Evolutionary conservation across 805 yeast genomes (phyloP), one percentile per base, ranked within the genome.

Genomic region (Cyberlindnera samutprakarnensis): DNA sequence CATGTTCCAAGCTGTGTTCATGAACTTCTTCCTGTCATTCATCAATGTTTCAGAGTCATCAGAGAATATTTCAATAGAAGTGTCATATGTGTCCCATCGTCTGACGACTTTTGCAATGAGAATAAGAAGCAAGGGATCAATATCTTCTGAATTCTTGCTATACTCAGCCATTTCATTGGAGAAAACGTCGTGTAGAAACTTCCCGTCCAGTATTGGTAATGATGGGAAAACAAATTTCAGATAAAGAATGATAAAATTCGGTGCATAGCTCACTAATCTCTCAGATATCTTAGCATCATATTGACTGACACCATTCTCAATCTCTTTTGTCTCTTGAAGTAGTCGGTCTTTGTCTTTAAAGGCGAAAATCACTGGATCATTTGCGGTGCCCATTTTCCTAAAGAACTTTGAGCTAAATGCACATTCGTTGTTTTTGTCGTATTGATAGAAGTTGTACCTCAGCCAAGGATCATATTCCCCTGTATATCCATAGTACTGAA

Each of bases 391-490:
- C 10, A 19, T 8, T 19, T 10, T 19, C 10, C 10, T 19, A 10
- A 38, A 34, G 20, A 31, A 28, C 33, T 38, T 38, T 14, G 25
- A 14, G 8, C 28, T 27, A 28, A 38, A 38, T 20, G 22, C 20
- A 18, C 41, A 38, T 20, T 38, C 41, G 16, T 35, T 30, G 27
- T 38, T 35, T 9, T 17, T 13, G 20, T 38, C 37, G 22, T 38
- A 38, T 23, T 34, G 35, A 19, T 38, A 38, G 18, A 31, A 35
- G 18, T 34, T 32, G 18, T 25, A 38, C 23, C 41, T 25, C n/a
- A 38, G 30, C 38, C 32, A 34, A 8, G 41, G 38, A 23, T 38
- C 41, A 25, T 38, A 38, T 25, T 38, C 41, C 1, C 36, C 38
- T 4, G 38, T 31, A 3, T 31, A 23, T 3, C 38, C 38, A 20